phyloP scores from a whole-genome alignment of 108 stramenopile genomes.

The Mayamaea pseudoterrestris region DNA sequence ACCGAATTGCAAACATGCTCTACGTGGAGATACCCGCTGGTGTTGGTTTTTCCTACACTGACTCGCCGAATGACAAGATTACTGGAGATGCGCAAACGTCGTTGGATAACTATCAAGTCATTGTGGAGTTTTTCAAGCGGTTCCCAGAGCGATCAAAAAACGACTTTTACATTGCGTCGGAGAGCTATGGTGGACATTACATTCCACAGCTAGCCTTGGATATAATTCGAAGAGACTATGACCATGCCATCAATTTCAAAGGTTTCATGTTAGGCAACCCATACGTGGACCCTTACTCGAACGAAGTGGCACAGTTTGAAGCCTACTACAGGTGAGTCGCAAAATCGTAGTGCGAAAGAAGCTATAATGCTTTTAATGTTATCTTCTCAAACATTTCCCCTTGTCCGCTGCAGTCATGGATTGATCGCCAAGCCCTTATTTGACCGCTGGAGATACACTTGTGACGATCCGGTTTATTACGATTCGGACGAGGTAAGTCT shows the following conservation, averaged over 20 bases:
- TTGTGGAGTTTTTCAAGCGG: conserved; percentile 17
- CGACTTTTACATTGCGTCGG: conserved; percentile 27
- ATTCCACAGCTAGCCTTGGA: conserved; percentile 25
- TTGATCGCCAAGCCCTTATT: conserved; percentile 42
- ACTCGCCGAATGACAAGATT: conserved; percentile 11
- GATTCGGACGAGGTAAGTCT: background rate
- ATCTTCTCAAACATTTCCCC: too few species aligned
- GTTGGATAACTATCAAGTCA: conserved; percentile 16
- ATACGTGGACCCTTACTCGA: conserved; percentile 33
- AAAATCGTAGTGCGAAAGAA: too few species aligned
- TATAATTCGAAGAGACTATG: conserved; percentile 19
- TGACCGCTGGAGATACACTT: conserved; percentile 12
- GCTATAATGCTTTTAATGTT: too few species aligned
- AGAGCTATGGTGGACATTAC: conserved; percentile 44
- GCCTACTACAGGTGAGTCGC: conserved; percentile 36
- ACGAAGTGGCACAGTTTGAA: conserved; percentile 31
- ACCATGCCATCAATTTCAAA: conserved; percentile 25
- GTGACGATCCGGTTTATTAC: background rate
- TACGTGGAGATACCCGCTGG: conserved; percentile 49
- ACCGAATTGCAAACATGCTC: conserved; percentile 38
- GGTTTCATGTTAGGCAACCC: conserved; percentile 49
- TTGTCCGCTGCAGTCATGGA: too few species aligned
- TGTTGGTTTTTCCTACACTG: conserved; percentile 49
- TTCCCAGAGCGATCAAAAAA: conserved; percentile 20
- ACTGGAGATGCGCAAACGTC: conserved; percentile 20